Conservation (phyloP, 768 basidiomycete genomes). For the Boletus insuetus region DNA sequence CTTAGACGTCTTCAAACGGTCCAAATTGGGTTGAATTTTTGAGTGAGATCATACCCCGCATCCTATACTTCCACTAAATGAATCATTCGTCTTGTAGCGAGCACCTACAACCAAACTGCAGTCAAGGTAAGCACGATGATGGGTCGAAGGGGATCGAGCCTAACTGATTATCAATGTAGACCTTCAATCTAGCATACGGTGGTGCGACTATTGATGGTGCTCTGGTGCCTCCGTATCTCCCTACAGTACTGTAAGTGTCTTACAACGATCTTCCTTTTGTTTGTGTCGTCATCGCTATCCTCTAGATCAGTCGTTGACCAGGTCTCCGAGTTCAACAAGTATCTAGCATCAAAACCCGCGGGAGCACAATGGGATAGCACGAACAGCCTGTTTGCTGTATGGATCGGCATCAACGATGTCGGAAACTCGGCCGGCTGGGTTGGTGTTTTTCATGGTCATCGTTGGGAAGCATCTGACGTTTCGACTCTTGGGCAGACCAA, state of each 20-base stretch:
- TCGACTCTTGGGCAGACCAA: constrained; percentile 17
- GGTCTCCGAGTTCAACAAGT: constrained; percentile 53
- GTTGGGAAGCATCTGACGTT: not conserved
- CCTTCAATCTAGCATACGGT: constrained; percentile 66
- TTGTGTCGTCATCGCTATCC: not conserved
- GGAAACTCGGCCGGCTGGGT: constrained; percentile 19
- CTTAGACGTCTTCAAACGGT: constrained; percentile 57
- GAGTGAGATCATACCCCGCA: constrained; percentile 31
- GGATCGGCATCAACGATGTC: constrained; percentile 72
- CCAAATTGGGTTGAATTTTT: constrained; percentile 61
- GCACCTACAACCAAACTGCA: constrained; percentile 53
- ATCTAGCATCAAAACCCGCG: constrained; percentile 46
- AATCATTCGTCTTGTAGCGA: constrained; percentile 32
- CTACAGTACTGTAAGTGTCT: constrained; percentile 51
- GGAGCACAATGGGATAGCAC: constrained; percentile 53
- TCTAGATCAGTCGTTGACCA: constrained; percentile 44
- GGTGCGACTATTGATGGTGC: constrained; percentile 62
- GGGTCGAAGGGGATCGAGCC: not conserved
- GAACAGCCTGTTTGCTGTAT: constrained; percentile 63
- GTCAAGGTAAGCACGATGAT: constrained; percentile 38
- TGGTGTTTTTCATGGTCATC: not conserved
- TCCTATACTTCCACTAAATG: not conserved
- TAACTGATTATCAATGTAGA: constrained; percentile 29
- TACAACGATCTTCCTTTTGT: not conserved
- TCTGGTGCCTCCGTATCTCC: constrained; percentile 51